Base-by-base conservation (phyloP, 2,329 filamentous ascomycete genomes). In the Aschersonia sp. region DNA sequence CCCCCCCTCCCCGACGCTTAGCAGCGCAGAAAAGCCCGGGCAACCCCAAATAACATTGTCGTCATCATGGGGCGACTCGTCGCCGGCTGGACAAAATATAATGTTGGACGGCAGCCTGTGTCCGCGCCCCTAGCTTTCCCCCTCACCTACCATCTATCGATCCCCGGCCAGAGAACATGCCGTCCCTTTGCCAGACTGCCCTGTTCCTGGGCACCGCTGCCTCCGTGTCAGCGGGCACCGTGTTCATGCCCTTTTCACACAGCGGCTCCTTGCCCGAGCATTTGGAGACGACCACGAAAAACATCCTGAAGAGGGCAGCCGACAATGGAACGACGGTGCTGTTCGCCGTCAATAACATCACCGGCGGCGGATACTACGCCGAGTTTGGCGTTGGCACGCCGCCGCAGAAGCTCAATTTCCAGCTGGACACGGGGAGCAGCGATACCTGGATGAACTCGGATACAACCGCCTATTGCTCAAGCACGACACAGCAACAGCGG, bases 361-460 rank as follows among this genome's bases (percentile, higher is more conserved):
- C 68, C 0, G 71, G 68, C 43, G 75, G 73, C 35, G 70, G 73
- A 11, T 80, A 79, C 63, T 78, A 71, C 56, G 70, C 73, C 41
- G 68, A 76, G 46, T 68, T 82, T 42, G 63, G 64, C n/a, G 61
- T 82, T 42, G 79, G 79, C 45, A 79, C 76, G 0, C 79, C 79
- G 1, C 63, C 67, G 0, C 78, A 82, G 60, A 59, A 61, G 4
- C 59, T 80, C 45, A 67, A 61, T 47, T 66, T 82, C 54, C 66
- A 76, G 47, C 68, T 81, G 52, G 78, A 82, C 60, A 82, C 78
- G 2, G 79, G 78, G 31, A 79, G 75, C 58, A 78, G 73, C 53
- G 79, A 82, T 57, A 71, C 77, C 4, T 82, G 78, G 77, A 64
- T 81, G 42, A 63, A 74, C 51, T 76, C 80, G 5, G 68, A 72